Conservation (phyloP, 495 filamentous ascomycete species). For the Cercophora samala region DNA sequence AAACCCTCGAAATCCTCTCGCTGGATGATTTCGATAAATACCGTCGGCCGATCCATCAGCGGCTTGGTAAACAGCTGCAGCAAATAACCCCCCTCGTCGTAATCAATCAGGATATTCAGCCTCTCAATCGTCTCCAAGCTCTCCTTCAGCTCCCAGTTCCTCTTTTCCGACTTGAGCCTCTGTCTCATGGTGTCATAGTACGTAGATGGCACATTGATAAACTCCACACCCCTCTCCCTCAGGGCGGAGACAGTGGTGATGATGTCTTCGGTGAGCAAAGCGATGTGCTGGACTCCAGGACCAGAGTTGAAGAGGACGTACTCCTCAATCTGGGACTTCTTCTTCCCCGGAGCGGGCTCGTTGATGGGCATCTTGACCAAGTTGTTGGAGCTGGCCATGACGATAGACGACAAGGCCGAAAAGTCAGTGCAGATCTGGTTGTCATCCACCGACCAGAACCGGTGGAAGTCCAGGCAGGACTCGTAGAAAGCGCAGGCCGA, state of each 20-base stretch:
- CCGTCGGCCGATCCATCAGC: constrained; percentile 86
- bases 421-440: constrained; percentile 83
- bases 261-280: constrained; percentile 76
- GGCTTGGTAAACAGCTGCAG: constrained; percentile 88
- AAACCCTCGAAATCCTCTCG: constrained; percentile 83
- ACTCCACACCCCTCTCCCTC: constrained; percentile 76
- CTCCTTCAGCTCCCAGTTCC: constrained; percentile 60
- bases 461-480: constrained; percentile 81
- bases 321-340: constrained; percentile 87
- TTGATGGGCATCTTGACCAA: constrained; percentile 96
- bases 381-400: constrained; percentile 76
- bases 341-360: constrained; percentile 83
- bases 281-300: constrained; percentile 86
- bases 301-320: constrained; percentile 85
- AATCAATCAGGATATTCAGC: constrained; percentile 84
- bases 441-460: constrained; percentile 94
- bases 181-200: constrained; percentile 77
- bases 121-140: constrained; percentile 68
- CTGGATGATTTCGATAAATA: constrained; percentile 94
- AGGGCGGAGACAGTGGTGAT: constrained; percentile 68
- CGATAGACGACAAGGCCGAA: constrained; percentile 76
- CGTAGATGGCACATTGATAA: constrained; percentile 76
- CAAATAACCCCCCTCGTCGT: constrained; percentile 84
- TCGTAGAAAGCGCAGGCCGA: constrained; percentile 86
- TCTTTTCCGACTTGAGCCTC: constrained; percentile 56